These are phyloP conservation scores for Beauveria caledonica DNA, from an alignment of 2,329 filamentous ascomycete species.

Conservation along the genomic window DNA sequence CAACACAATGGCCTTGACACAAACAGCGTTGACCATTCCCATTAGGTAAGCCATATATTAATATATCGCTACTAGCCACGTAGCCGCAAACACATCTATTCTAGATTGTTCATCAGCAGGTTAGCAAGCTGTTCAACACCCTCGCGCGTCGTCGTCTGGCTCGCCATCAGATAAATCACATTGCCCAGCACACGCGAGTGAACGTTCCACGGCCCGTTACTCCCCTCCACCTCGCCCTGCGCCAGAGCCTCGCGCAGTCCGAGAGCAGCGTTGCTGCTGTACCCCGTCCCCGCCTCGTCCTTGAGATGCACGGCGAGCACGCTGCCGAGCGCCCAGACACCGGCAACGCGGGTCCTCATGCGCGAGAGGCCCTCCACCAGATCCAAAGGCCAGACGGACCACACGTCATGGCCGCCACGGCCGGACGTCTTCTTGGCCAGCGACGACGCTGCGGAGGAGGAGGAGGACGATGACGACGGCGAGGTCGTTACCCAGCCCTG, in stretches of 20 bases:
- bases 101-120: not conserved
- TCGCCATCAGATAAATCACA: constrained; percentile 50
- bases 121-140: constrained; percentile 21
- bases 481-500: constrained; percentile 31
- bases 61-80: not conserved
- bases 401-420: constrained; percentile 26
- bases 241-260: constrained; percentile 32
- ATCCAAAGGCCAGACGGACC: constrained; percentile 62
- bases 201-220: constrained; percentile 36
- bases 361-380: constrained; percentile 53
- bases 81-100: not conserved
- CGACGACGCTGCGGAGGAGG: not conserved
- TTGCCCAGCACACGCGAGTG: constrained; percentile 49
- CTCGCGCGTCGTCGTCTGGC: constrained; percentile 33
- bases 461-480: too few relatives aligned
- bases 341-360: constrained; percentile 43
- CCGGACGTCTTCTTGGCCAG: not conserved
- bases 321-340: constrained; percentile 65
- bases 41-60: not conserved
- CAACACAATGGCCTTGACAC: too few relatives aligned
- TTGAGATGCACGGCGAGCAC: constrained; percentile 58
- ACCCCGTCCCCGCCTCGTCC: constrained; percentile 34
- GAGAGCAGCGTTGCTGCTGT: constrained; percentile 39
- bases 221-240: constrained; percentile 18
- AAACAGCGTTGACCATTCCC: too few relatives aligned